phyloP scores from a whole-genome alignment of 192 early-diverging fungal genomes.

The Rhizoclosmatium sp. region DNA sequence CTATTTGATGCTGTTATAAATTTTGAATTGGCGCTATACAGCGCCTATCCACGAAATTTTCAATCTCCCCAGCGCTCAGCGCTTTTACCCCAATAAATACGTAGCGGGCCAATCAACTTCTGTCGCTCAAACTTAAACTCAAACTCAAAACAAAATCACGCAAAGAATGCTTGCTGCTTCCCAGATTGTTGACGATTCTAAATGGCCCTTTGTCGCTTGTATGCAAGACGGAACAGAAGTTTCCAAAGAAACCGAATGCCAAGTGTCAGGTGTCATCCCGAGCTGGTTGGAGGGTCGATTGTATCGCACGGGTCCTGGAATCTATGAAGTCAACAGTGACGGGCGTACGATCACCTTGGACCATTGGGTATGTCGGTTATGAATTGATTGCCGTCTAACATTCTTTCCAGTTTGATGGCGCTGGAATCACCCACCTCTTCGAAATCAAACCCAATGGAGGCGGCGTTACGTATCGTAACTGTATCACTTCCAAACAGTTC shows the following conservation, averaged over 20 bases:
- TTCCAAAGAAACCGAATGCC: neutral
- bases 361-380: slow-evolving; percentile 15
- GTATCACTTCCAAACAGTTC: neutral
- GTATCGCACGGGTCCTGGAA: slow-evolving; percentile 18
- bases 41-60: neutral
- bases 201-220: slow-evolving; percentile 1
- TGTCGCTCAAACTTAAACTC: neutral
- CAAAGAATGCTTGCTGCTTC: no score
- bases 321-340: neutral
- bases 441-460: neutral
- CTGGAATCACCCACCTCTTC: slow-evolving; percentile 23
- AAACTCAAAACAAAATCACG: neutral
- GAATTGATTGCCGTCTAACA: neutral
- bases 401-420: slow-evolving; percentile 18
- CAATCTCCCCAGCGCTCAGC: neutral
- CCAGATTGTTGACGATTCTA: neutral
- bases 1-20: neutral
- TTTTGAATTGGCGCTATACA: neutral
- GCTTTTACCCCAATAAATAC: neutral
- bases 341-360: neutral
- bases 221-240: slow-evolving; percentile 9
- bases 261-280: neutral
- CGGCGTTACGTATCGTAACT: slow-evolving; percentile 13
- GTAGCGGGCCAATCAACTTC: neutral
- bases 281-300: neutral